These are phyloP conservation scores for Fusarium acutatum DNA, from an alignment of 2,329 filamentous ascomycete genomes.

Conservation along the genomic window DNA sequence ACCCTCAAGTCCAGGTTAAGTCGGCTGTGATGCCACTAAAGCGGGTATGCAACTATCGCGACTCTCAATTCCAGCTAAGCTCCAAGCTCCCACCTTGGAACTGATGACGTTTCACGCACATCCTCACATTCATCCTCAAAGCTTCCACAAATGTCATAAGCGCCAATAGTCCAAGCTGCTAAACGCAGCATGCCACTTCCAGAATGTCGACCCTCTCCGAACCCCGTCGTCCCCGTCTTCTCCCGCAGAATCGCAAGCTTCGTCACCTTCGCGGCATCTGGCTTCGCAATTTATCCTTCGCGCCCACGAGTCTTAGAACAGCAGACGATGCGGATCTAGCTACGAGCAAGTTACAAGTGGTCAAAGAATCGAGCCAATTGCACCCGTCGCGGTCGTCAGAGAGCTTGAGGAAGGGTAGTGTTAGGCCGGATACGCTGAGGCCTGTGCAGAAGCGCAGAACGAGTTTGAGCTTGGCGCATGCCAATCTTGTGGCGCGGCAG, in stretches of 20 bases:
- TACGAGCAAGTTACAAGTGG: slow-evolving; percentile 69
- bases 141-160: slow-evolving; percentile 32
- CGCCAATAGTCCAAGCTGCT: slow-evolving; percentile 15
- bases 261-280: slow-evolving; percentile 89
- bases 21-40: slow-evolving; percentile 26
- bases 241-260: slow-evolving; percentile 83
- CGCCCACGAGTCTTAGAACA: slow-evolving; percentile 65
- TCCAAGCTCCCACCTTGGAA: slow-evolving; percentile 29
- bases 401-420: slow-evolving; percentile 51
- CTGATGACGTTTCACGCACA: slow-evolving; percentile 25
- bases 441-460: slow-evolving; percentile 52
- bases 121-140: not conserved
- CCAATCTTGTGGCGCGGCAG: slow-evolving; percentile 66
- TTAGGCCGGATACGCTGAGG: slow-evolving; percentile 50
- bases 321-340: slow-evolving; percentile 83
- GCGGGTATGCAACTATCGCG: slow-evolving; percentile 41
- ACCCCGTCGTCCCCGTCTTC: slow-evolving; percentile 59
- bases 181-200: slow-evolving; percentile 28
- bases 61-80: slow-evolving; percentile 28
- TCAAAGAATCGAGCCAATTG: slow-evolving; percentile 58
- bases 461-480: slow-evolving; percentile 59
- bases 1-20: not conserved
- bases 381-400: slow-evolving; percentile 66
- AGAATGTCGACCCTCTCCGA: slow-evolving; percentile 50
- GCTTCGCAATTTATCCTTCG: slow-evolving; percentile 83